Percentiles rank a stretch among this genome's conserved stretches.
phyloP scores from a whole-genome alignment of 768 basidiomycete genomes.

The Termitomyces sp. region DNA sequence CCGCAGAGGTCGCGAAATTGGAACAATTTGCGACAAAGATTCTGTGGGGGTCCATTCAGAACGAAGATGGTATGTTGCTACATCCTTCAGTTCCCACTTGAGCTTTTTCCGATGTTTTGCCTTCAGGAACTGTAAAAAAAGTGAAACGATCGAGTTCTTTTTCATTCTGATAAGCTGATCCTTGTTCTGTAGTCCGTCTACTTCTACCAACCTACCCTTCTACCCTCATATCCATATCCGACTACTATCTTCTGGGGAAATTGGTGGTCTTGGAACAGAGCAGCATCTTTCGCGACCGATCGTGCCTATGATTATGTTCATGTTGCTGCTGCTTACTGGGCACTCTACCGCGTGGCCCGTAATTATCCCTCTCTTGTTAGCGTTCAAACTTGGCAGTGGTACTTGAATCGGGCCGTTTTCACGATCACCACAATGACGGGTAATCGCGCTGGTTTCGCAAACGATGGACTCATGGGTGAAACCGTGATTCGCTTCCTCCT shows the following conservation, averaged over 20 bases:
- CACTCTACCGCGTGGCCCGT: conserved; percentile 50
- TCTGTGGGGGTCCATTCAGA: conserved; percentile 46
- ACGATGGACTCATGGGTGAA: conserved; percentile 52
- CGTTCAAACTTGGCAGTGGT: conserved; percentile 49
- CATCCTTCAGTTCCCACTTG: neutral
- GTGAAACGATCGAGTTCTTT: conserved; percentile 16
- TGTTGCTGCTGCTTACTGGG: conserved; percentile 47
- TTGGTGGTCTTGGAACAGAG: conserved; percentile 55
- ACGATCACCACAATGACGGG: conserved; percentile 43
- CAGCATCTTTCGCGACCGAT: conserved; percentile 38
- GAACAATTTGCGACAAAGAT: conserved; percentile 42
- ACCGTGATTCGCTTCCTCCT: conserved; percentile 43
- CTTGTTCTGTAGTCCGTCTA: conserved; percentile 35
- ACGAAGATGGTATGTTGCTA: conserved; percentile 33
- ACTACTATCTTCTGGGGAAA: conserved; percentile 41
- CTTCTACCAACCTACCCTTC: conserved; percentile 41
- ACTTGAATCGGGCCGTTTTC: conserved; percentile 46
- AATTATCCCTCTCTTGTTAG: conserved; percentile 48
- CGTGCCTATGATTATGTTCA: conserved; percentile 52
- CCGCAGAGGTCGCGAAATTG: conserved; percentile 45
- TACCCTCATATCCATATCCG: conserved; percentile 44
- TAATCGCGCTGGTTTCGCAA: conserved; percentile 36
- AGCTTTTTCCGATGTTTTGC: neutral
- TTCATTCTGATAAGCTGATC: neutral
- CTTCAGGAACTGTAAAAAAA: conserved; percentile 46